A percentile compares a stretch with the other conserved stretches of the same genome.
These are phyloP conservation scores for Magnaporthiopsis poae DNA, from an alignment of 2,329 filamentous ascomycete genomes.

Conservation along the genomic window DNA sequence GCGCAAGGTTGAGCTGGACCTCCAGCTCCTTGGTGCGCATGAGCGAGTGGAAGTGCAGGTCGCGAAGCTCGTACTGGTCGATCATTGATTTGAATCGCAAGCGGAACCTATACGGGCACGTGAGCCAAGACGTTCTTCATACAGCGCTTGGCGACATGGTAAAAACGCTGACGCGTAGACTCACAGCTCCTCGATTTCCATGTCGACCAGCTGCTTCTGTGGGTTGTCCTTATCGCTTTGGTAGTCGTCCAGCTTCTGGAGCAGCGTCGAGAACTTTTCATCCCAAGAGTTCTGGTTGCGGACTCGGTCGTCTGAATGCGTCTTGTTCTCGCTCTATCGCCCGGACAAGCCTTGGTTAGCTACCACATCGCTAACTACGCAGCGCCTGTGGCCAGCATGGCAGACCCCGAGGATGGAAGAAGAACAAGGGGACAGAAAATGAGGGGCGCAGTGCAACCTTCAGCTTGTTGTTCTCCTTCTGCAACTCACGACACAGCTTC, in stretches of 20 bases:
- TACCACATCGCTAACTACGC: slow-evolving; percentile 2
- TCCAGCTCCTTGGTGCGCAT: slow-evolving; percentile 93
- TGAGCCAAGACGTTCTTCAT: background rate
- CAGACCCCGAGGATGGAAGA: background rate
- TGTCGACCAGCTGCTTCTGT: slow-evolving; percentile 68
- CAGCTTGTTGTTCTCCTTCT: slow-evolving; percentile 94
- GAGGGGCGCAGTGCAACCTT: slow-evolving; percentile 50
- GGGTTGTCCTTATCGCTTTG: slow-evolving; percentile 79
- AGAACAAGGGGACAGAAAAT: background rate
- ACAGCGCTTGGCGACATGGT: slow-evolving; percentile 27
- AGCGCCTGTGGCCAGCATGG: background rate
- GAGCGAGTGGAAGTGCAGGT: slow-evolving; percentile 84
- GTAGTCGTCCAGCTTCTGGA: slow-evolving; percentile 78
- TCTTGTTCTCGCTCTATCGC: slow-evolving; percentile 77
- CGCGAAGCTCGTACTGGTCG: slow-evolving; percentile 91
- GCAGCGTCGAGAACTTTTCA: slow-evolving; percentile 67
- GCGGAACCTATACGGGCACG: slow-evolving; percentile 52
- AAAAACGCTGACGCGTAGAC: slow-evolving; percentile 22
- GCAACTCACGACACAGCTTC: slow-evolving; percentile 87
- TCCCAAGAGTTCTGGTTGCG: slow-evolving; percentile 75
- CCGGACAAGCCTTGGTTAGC: slow-evolving; percentile 5
- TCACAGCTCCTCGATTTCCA: slow-evolving; percentile 83
- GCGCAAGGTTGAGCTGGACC: slow-evolving; percentile 81
- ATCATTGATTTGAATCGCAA: slow-evolving; percentile 86
- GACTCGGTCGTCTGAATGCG: slow-evolving; percentile 75